These are phyloP conservation scores for Kalmanozyma brasiliensis DNA, from an alignment of 1,284 basidiomycete species.

Conservation along the genomic window DNA sequence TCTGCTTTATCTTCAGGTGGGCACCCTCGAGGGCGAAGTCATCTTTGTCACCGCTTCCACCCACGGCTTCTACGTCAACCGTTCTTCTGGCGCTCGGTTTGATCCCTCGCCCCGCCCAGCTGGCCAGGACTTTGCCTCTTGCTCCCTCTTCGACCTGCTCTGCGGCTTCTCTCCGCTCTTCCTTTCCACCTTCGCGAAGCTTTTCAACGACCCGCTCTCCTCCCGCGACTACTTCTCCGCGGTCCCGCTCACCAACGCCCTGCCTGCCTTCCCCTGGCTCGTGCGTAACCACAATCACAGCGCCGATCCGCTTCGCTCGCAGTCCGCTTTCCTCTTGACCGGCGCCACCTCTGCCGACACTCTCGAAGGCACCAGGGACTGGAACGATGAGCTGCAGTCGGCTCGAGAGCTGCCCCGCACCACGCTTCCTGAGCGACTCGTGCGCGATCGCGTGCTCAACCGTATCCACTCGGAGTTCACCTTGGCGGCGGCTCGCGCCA, in stretches of 20 bases:
- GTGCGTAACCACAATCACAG: constrained; percentile 66
- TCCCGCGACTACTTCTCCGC: constrained; percentile 67
- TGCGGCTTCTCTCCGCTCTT: constrained; percentile 69
- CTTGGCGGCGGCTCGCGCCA: constrained; percentile 71
- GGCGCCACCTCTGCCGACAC: constrained; percentile 71
- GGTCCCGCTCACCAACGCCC: constrained; percentile 71
- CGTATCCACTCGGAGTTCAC: constrained; percentile 73
- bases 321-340: constrained; percentile 73
- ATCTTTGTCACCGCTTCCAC: constrained; percentile 72
- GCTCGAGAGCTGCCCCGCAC: constrained; percentile 72
- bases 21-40: constrained; percentile 72
- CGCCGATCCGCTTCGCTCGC: constrained; percentile 72
- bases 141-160: constrained; percentile 72
- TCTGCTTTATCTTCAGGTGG: constrained; percentile 72
- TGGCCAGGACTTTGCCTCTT: constrained; percentile 64
- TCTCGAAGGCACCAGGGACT: constrained; percentile 72
- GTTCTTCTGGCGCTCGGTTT: constrained; percentile 67
- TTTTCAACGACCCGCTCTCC: constrained; percentile 66
- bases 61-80: constrained; percentile 73
- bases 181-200: constrained; percentile 64
- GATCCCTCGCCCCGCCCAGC: constrained; percentile 57
- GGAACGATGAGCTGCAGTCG: constrained; percentile 74
- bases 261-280: constrained; percentile 73
- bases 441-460: constrained; percentile 72
- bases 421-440: constrained; percentile 71